A percentile compares a stretch with the other conserved stretches of the same genome.
phyloP scores from a whole-genome alignment of 1,284 basidiomycete species.

The Trametes hirsuta region DNA sequence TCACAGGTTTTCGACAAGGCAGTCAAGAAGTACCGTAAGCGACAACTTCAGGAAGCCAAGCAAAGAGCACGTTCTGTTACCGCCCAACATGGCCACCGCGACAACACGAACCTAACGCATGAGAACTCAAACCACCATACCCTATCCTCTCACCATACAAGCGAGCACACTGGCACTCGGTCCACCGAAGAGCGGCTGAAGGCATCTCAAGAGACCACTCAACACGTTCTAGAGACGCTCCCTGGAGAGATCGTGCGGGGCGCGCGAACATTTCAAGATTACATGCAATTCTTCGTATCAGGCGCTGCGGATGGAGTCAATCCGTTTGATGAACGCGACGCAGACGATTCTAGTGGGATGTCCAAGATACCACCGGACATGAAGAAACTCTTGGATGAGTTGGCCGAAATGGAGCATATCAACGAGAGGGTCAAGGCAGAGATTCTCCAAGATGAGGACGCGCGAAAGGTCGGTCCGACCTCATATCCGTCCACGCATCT shows the following conservation, averaged over 20 bases:
- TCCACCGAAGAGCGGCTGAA: conserved; percentile 6
- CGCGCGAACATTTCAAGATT: conserved; percentile 48
- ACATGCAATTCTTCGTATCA: conserved; percentile 45
- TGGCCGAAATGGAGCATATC: conserved; percentile 43
- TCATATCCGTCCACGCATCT: not conserved
- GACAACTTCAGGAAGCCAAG: conserved; percentile 22
- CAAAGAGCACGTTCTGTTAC: conserved; percentile 9
- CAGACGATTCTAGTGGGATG: conserved; percentile 18
- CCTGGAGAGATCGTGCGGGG: conserved; percentile 52
- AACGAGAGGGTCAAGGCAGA: conserved; percentile 46
- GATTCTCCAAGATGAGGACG: conserved; percentile 51
- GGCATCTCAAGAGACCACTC: conserved; percentile 30
- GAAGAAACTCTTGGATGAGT: conserved; percentile 49
- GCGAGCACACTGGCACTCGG: not conserved
- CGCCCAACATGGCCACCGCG: not conserved
- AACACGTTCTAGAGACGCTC: conserved; percentile 48
- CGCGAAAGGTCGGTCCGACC: conserved; percentile 47
- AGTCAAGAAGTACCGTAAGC: conserved; percentile 47
- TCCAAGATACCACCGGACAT: conserved; percentile 42
- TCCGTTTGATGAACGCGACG: conserved; percentile 10
- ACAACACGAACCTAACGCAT: not conserved
- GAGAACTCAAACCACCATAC: no score
- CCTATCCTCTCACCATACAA: not conserved
- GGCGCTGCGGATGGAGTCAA: conserved; percentile 3
- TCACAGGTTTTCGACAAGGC: conserved; percentile 51